A percentile compares a stretch with the other conserved stretches of the same genome.
phyloP scores from a whole-genome alignment of 176 grass and related monocot genomes.

The Saccharum officinarum region DNA sequence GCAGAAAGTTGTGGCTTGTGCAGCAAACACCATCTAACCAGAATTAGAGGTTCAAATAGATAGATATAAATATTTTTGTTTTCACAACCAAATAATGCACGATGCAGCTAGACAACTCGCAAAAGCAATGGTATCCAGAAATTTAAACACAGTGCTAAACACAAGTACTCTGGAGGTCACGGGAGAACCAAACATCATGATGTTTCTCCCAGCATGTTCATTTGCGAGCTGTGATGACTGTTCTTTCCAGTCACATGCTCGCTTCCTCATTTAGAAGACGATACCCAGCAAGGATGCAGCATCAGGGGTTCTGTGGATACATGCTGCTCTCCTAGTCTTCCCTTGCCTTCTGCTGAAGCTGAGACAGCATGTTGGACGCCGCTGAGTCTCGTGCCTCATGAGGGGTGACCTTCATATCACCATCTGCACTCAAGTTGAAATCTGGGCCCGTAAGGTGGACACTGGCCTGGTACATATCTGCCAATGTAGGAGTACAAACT shows the following conservation, averaged over 20 bases:
- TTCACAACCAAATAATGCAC: too few relatives aligned
- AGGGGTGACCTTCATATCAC: slow-evolving; percentile 23
- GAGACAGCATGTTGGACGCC: slow-evolving; percentile 34
- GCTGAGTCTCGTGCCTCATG: slow-evolving; percentile 40
- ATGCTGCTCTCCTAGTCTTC: slow-evolving; percentile 4
- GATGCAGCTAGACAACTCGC: too few relatives aligned
- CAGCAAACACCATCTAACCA: background rate
- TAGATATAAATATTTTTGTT: too few relatives aligned
- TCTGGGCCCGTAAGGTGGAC: slow-evolving; percentile 36
- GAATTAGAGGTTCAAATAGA: background rate
- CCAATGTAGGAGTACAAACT: background rate
- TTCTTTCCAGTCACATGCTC: background rate
- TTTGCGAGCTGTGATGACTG: background rate
- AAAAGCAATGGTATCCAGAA: too few relatives aligned
- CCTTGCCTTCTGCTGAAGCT: slow-evolving; percentile 32
- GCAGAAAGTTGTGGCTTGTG: too few relatives aligned
- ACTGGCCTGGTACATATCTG: slow-evolving; percentile 42
- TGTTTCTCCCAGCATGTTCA: background rate
- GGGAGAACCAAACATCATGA: too few relatives aligned
- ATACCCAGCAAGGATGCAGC: background rate
- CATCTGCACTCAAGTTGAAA: slow-evolving; percentile 22
- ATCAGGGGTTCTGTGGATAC: background rate
- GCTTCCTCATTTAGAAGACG: background rate
- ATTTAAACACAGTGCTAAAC: too few relatives aligned
- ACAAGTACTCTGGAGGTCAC: too few relatives aligned